Percentiles rank a stretch among this genome's conserved stretches.
These are phyloP conservation scores for Clathrus columnatus DNA, from an alignment of 768 basidiomycete genomes.

Conservation along the genomic window DNA sequence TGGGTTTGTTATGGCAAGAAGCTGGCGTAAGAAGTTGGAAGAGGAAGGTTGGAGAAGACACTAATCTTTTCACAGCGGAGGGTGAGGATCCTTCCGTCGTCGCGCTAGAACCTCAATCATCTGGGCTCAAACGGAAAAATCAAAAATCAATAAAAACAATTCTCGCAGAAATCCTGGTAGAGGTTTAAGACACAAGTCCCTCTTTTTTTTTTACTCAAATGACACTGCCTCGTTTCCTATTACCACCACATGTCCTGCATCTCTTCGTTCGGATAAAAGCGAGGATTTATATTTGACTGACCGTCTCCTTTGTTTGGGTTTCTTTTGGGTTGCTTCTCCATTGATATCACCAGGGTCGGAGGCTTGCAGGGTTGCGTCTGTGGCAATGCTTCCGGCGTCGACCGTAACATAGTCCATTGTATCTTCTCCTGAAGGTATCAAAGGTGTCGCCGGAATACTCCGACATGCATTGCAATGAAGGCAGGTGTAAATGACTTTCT, in stretches of 20 bases:
- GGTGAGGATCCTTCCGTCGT: background rate
- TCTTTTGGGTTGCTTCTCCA: background rate
- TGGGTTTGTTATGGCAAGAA: constrained; percentile 6
- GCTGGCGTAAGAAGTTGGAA: constrained; percentile 4
- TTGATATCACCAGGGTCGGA: constrained; percentile 10
- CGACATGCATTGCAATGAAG: constrained; percentile 46
- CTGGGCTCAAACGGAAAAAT: background rate
- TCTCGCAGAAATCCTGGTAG: constrained; percentile 6
- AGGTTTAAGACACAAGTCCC: constrained; percentile 1
- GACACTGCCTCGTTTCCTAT: constrained; percentile 42
- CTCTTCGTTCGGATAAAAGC: constrained; percentile 50
- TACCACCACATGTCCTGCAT: constrained; percentile 59
- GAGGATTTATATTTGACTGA: constrained; percentile 19
- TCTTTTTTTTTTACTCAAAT: background rate
- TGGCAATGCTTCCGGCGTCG: background rate
- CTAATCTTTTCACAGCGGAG: background rate
- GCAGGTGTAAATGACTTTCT: constrained; percentile 48
- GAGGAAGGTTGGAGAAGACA: background rate
- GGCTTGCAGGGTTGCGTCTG: background rate
- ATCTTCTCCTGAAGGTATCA: constrained; percentile 10
- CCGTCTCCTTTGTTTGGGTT: constrained; percentile 6
- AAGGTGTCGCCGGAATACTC: constrained; percentile 60
- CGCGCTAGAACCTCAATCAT: background rate
- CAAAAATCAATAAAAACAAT: background rate
- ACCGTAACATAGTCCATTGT: background rate